A percentile compares a stretch with the other conserved stretches of the same genome.
Conservation (phyloP, 2,329 filamentous ascomycete genomes). For the Alternaria arbusti region DNA sequence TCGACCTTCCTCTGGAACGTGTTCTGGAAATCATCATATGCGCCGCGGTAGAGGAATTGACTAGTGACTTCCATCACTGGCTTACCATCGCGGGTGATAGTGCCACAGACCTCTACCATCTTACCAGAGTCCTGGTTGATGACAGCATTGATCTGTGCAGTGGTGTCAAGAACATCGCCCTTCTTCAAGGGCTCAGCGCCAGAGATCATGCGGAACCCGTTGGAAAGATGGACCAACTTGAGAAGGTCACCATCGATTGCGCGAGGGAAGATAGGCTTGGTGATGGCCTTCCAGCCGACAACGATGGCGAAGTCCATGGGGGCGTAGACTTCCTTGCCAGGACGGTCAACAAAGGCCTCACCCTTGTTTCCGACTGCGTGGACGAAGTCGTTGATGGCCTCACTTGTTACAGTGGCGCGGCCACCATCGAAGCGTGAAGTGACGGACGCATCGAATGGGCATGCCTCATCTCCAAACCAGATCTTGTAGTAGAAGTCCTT, state of each 20-base stretch:
- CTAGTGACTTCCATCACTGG: conserved; percentile 98
- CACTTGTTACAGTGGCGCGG: conserved; percentile 81
- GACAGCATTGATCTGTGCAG: conserved; percentile 94
- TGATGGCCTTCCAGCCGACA: conserved; percentile 99
- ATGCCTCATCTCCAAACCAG: conserved; percentile 89
- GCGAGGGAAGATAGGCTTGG: conserved; percentile 97
- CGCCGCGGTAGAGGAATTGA: conserved; percentile 94
- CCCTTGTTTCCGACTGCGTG: conserved; percentile 97
- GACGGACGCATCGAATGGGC: conserved; percentile 84
- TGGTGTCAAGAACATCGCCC: conserved; percentile 89
- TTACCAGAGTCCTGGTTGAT: conserved; percentile 98
- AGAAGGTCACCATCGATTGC: conserved; percentile 95
- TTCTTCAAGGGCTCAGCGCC: conserved; percentile 95
- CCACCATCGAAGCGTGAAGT: conserved; percentile 91
- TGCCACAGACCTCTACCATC: conserved; percentile 99
- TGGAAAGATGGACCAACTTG: conserved; percentile 95
- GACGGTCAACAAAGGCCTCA: conserved; percentile 94
- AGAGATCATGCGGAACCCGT: conserved; percentile 97
- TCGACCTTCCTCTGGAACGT: conserved; percentile 98
- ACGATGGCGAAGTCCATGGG: conserved; percentile 99
- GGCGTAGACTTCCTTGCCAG: conserved; percentile 90
- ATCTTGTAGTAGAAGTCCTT: conserved; percentile 99
- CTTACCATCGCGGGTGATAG: conserved; percentile 81
- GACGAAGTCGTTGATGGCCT: conserved; percentile 98
- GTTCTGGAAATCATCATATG: conserved; percentile 93